Evolutionary conservation across 108 stramenopile species (phyloP).

Genomic region (Cyclotella distinguenda): DNA sequence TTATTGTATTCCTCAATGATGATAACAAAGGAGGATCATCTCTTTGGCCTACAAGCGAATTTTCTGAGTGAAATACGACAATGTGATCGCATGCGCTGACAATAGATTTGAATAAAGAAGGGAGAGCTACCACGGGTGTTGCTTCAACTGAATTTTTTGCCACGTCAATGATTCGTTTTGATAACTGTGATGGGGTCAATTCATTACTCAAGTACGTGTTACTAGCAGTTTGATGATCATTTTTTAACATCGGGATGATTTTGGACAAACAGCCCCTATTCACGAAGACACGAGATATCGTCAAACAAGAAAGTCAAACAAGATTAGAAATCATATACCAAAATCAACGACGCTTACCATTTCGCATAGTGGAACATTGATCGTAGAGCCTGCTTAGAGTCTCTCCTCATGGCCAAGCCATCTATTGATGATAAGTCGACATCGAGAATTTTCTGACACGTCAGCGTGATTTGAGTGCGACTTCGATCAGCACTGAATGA

Average conservation of each 20-base stretch:
- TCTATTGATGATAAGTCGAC: slow-evolving; percentile 16
- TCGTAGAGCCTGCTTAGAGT: slow-evolving; percentile 50
- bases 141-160: slow-evolving; percentile 53
- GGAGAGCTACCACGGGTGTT: slow-evolving; percentile 61
- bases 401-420: slow-evolving; percentile 24
- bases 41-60: not conserved
- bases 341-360: slow-evolving; percentile 48
- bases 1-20: slow-evolving; percentile 48
- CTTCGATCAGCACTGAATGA: slow-evolving; percentile 21
- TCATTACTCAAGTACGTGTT: not conserved
- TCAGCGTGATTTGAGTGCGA: slow-evolving; percentile 9
- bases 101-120: slow-evolving; percentile 65
- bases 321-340: not conserved
- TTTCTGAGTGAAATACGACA: slow-evolving; percentile 12
- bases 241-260: slow-evolving; percentile 27
- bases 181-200: no score
- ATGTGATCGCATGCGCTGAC: slow-evolving; percentile 22
- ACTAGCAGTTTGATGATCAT: not conserved
- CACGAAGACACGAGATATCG: no score
- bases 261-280: slow-evolving; percentile 47
- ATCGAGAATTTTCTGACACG: slow-evolving; percentile 24
- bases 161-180: slow-evolving; percentile 29
- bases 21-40: slow-evolving; percentile 20
- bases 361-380: slow-evolving; percentile 68
- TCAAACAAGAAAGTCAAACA: slow-evolving; percentile 1